These are phyloP conservation scores for Pseudocercospora musae DNA, from an alignment of 2,329 filamentous ascomycete genomes.

Conservation along the genomic window DNA sequence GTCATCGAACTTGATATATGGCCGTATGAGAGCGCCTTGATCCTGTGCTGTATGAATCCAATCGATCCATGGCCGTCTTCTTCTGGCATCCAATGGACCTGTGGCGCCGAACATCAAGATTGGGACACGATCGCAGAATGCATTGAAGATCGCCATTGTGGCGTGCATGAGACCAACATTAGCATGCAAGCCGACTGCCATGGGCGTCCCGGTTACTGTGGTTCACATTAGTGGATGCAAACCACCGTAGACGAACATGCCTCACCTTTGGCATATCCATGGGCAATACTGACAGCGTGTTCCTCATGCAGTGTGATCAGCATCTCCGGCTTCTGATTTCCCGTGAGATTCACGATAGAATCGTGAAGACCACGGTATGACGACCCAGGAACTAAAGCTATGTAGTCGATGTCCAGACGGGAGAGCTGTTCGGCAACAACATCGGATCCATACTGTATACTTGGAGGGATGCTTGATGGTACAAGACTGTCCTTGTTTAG, in stretches of 20 bases:
- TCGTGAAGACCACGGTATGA: constrained; percentile 23
- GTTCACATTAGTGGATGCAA: neutral
- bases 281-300: constrained; percentile 20
- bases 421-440: constrained; percentile 20
- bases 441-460: constrained; percentile 12
- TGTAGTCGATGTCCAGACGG: constrained; percentile 17
- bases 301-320: constrained; percentile 22
- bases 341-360: constrained; percentile 19
- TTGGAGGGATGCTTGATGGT: neutral
- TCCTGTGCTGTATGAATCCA: constrained; percentile 22
- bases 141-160: constrained; percentile 23
- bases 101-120: constrained; percentile 20
- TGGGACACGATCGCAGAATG: constrained; percentile 19
- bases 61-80: constrained; percentile 21
- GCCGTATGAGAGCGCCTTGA: constrained; percentile 19
- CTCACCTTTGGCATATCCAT: constrained; percentile 20
- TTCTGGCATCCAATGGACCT: constrained; percentile 16
- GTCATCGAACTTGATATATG: constrained; percentile 22
- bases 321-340: constrained; percentile 20
- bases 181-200: constrained; percentile 21
- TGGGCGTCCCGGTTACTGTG: constrained; percentile 13
- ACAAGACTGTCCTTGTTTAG: neutral
- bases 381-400: constrained; percentile 22
- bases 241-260: neutral
- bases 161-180: constrained; percentile 24